Conservation (phyloP, 495 filamentous ascomycete species). For the Daldinia decipiens region DNA sequence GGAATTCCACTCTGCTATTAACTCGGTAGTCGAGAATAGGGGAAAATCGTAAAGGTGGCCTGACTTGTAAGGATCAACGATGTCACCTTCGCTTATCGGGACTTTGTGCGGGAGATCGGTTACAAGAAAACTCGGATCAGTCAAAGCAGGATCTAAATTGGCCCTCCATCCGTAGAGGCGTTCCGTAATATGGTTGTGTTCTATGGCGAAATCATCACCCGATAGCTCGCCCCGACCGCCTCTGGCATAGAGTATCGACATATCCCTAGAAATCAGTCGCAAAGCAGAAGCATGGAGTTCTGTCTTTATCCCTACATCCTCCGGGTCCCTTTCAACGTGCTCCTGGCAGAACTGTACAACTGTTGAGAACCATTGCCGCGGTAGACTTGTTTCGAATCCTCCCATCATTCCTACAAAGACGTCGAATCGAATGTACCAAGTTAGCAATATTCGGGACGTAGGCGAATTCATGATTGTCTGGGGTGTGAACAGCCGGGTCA, state of each 20-base stretch:
- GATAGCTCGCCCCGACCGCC: conserved; percentile 70
- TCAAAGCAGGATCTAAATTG: conserved; percentile 67
- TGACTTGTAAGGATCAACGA: conserved; percentile 76
- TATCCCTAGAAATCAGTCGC: conserved; percentile 80
- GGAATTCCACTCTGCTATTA: conserved; percentile 80
- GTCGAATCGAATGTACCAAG: conserved; percentile 92
- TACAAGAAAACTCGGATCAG: conserved; percentile 67
- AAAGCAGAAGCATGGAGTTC: conserved; percentile 71
- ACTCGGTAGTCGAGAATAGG: conserved; percentile 75
- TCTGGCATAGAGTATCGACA: conserved; percentile 80
- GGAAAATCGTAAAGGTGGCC: conserved; percentile 72
- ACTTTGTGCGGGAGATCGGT: conserved; percentile 64
- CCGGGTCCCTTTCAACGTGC: conserved; percentile 68
- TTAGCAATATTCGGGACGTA: conserved; percentile 74
- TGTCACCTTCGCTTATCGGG: conserved; percentile 67
- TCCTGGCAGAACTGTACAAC: conserved; percentile 70
- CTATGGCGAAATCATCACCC: conserved; percentile 69
- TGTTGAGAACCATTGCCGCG: conserved; percentile 81
- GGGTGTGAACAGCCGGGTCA: conserved; percentile 81
- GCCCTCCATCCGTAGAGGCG: conserved; percentile 66
- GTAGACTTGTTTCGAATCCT: conserved; percentile 76
- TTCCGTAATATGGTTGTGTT: conserved; percentile 66
- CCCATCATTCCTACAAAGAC: conserved; percentile 84
- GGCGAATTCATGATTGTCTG: conserved; percentile 76
- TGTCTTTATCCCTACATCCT: conserved; percentile 71